Base-by-base conservation (phyloP, 176 grass and related monocot genomes). In the Aegilops longissima region DNA sequence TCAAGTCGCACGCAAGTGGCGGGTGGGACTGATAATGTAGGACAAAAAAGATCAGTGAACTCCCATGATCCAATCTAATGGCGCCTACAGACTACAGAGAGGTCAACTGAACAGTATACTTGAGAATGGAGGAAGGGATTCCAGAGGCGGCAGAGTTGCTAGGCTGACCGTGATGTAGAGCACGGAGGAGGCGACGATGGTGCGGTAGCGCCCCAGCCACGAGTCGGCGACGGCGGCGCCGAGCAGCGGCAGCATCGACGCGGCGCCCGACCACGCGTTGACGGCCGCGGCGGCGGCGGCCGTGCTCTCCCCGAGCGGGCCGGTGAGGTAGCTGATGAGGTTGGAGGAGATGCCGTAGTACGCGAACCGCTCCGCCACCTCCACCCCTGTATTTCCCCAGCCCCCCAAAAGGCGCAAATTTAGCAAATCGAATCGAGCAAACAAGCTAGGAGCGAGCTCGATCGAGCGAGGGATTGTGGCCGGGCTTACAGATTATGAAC, bases 251-350 rank as follows among this genome's bases (percentile, higher is more conserved):
- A 94, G 80, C 80, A 97, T 83, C 16, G 79, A 81, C 13, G 88
- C 70, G 11, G 47, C 73, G 39, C 95, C 92, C 0, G 86, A 83
- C 92, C 95, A 97, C 25, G 77, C 70, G 89, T 91, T 97, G 31
- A 90, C 42, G n/a, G 85, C 39, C 1, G 92, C 90, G 0, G 94
- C 94, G 0, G 92, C 94, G 7, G 82, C 64, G 14, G 92, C 92
- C 21, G 87, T 94, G 66, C 83, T 84, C 79, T 86, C 58, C 1
- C 85, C 64, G 45, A 97, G 85, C 36, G 92, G 90, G 49, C 90
- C 92, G 62, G 94, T 94, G 18, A 97, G 85, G 85, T 94, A 97
- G 71, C 14, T 90, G 69, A 97, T 97, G 69, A 97, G 82, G 85
- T 94, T 94, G 1, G 80, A 51, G 24, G 86, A 81, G 73, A 94